Conservation (phyloP, 768 basidiomycete genomes). For the Crassisporium funariophilum region DNA sequence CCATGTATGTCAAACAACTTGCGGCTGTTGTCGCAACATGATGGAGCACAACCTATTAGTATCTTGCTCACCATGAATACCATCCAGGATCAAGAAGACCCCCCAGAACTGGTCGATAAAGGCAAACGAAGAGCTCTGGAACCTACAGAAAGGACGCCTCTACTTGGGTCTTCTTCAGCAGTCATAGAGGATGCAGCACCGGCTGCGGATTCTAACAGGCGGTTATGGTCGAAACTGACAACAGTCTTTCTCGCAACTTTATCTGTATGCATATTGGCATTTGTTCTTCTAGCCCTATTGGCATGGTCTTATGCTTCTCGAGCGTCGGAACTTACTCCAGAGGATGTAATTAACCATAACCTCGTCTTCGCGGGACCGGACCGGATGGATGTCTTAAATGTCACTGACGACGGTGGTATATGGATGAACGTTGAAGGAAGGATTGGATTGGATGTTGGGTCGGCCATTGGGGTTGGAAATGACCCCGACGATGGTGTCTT, state of each 20-base stretch:
- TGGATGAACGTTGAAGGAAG: slow-evolving; percentile 60
- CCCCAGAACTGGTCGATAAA: slow-evolving; percentile 36
- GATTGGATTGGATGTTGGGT: slow-evolving; percentile 70
- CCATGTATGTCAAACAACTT: too few species aligned
- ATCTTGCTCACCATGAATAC: too few species aligned
- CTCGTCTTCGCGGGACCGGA: slow-evolving; percentile 64
- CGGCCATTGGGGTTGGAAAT: slow-evolving; percentile 55
- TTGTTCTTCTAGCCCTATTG: slow-evolving; percentile 49
- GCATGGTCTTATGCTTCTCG: slow-evolving; percentile 69
- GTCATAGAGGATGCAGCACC: slow-evolving; percentile 31
- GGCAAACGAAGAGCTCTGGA: slow-evolving; percentile 54
- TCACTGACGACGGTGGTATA: slow-evolving; percentile 57
- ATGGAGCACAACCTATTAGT: too few species aligned
- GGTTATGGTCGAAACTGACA: slow-evolving; percentile 39
- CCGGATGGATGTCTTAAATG: slow-evolving; percentile 60
- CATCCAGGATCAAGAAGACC: too few species aligned
- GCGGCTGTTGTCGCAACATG: too few species aligned
- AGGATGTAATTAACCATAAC: slow-evolving; percentile 58
- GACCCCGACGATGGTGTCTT: slow-evolving; percentile 46
- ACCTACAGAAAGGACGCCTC: slow-evolving; percentile 55
- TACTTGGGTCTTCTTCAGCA: slow-evolving; percentile 43
- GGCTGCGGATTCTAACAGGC: slow-evolving; percentile 31
- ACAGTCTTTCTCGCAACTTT: slow-evolving; percentile 63
- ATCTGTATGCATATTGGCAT: slow-evolving; percentile 45
- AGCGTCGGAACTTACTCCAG: slow-evolving; percentile 52